These are phyloP conservation scores for Trichoderma sp. DNA, from an alignment of 2,329 filamentous ascomycete genomes.

Conservation along the genomic window DNA sequence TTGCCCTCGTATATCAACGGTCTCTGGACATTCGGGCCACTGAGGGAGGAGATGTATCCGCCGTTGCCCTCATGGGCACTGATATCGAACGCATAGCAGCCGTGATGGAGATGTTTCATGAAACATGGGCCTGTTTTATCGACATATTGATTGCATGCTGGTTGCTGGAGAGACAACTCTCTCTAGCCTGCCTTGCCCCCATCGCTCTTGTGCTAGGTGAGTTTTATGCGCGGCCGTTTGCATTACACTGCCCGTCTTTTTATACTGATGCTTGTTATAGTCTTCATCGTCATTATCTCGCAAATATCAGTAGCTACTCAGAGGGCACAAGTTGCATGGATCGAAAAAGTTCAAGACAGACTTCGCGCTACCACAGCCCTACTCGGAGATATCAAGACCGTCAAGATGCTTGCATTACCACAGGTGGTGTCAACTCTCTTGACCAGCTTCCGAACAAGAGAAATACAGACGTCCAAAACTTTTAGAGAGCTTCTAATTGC, in stretches of 20 bases:
- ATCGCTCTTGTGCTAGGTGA: slow-evolving; percentile 30
- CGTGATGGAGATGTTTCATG: slow-evolving; percentile 31
- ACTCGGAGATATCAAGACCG: slow-evolving; percentile 48
- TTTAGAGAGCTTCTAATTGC: slow-evolving; percentile 34
- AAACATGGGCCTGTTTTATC: slow-evolving; percentile 35
- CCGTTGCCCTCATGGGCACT: slow-evolving; percentile 39
- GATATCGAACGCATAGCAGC: slow-evolving; percentile 37
- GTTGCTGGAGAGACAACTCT: slow-evolving; percentile 36
- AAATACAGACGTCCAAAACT: slow-evolving; percentile 35
- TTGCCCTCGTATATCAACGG: slow-evolving; percentile 33
- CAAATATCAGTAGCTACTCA: slow-evolving; percentile 26
- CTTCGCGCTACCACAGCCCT: slow-evolving; percentile 44
- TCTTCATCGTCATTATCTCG: slow-evolving; percentile 29
- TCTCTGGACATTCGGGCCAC: slow-evolving; percentile 29
- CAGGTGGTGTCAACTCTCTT: slow-evolving; percentile 32
- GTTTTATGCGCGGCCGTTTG: background rate
- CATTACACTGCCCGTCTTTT: background rate
- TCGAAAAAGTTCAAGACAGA: slow-evolving; percentile 46
- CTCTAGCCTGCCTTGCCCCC: slow-evolving; percentile 32
- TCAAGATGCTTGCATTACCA: slow-evolving; percentile 47
- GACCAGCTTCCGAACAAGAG: slow-evolving; percentile 32
- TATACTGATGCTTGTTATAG: slow-evolving; percentile 9
- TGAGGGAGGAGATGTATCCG: slow-evolving; percentile 33
- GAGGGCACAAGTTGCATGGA: slow-evolving; percentile 41
- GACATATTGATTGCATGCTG: slow-evolving; percentile 36